A percentile compares a stretch with the other conserved stretches of the same genome.
These are phyloP conservation scores for Urostyla sp. DNA, from an alignment of 73 alveolate species.

Conservation along the genomic window DNA sequence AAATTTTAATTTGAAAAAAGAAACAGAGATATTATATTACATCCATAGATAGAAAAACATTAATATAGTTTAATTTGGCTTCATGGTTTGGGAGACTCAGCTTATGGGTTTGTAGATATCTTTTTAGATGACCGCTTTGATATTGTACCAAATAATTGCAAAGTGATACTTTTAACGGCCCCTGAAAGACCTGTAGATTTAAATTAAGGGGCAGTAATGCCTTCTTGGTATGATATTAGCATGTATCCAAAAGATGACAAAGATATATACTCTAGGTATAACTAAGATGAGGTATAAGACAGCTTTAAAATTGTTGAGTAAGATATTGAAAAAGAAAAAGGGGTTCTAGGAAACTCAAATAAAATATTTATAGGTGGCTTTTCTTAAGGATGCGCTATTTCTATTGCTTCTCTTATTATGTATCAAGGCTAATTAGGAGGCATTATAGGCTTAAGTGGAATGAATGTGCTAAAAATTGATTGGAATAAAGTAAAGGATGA, in stretches of 20 bases:
- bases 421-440: constrained; percentile 74
- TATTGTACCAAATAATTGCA: constrained; percentile 44
- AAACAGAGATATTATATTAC: background rate
- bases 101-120: constrained; percentile 86
- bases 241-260: background rate
- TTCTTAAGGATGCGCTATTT: constrained; percentile 87
- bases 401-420: constrained; percentile 67
- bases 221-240: constrained; percentile 89
- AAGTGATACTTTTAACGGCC: constrained; percentile 89
- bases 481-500: constrained; percentile 4
- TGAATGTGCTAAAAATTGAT: constrained; percentile 27
- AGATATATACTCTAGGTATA: constrained; percentile 1
- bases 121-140: constrained; percentile 57
- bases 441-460: constrained; percentile 77
- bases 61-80: constrained; percentile 90
- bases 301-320: constrained; percentile 41
- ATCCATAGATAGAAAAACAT: constrained; percentile 63
- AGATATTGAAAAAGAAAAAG: constrained; percentile 64
- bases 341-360: constrained; percentile 57
- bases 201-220: constrained; percentile 65
- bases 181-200: constrained; percentile 82
- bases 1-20: too few species aligned
- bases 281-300: constrained; percentile 61
- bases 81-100: constrained; percentile 95
- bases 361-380: constrained; percentile 91